Evolutionary conservation across 176 grass and related monocot species (phyloP).

Genomic region (Tillandsia leiboldiana): DNA sequence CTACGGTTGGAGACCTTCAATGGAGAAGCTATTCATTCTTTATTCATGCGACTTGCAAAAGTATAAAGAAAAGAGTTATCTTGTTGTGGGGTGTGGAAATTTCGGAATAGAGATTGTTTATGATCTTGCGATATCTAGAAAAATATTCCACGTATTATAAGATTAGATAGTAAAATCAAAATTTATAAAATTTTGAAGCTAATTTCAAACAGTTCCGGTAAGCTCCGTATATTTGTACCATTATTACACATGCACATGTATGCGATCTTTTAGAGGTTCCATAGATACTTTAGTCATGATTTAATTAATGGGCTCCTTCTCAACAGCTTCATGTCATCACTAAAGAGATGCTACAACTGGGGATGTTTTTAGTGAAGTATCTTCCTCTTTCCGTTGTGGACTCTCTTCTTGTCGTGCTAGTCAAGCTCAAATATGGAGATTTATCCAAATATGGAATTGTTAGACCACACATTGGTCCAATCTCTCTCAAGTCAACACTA

Average conservation of each 20-base stretch:
- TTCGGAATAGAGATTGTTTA: slow-evolving; percentile 74
- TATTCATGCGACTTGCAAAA: slow-evolving; percentile 25
- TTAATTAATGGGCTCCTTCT: no score
- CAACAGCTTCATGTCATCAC: slow-evolving; percentile 50
- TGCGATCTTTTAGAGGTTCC: not conserved
- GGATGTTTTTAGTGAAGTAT: slow-evolving; percentile 40
- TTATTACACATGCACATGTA: not conserved
- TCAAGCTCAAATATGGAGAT: slow-evolving; percentile 34
- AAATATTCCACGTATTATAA: not conserved
- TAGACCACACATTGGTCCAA: slow-evolving; percentile 40
- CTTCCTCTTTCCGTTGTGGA: slow-evolving; percentile 34
- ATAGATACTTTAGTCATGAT: not conserved
- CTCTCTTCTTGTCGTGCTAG: slow-evolving; percentile 24
- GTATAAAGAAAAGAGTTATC: slow-evolving; percentile 23
- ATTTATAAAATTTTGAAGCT: no score
- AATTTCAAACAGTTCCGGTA: not conserved
- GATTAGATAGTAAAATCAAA: no score
- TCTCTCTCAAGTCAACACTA: slow-evolving; percentile 41
- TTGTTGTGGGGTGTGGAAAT: slow-evolving; percentile 51
- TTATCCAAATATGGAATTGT: slow-evolving; percentile 46
- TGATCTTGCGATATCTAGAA: slow-evolving; percentile 29
- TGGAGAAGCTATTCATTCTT: slow-evolving; percentile 46
- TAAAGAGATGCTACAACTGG: slow-evolving; percentile 36
- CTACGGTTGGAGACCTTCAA: slow-evolving; percentile 33
- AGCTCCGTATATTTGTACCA: not conserved